phyloP scores from a whole-genome alignment of 345 rosid genomes.

The Arabis alpina region DNA sequence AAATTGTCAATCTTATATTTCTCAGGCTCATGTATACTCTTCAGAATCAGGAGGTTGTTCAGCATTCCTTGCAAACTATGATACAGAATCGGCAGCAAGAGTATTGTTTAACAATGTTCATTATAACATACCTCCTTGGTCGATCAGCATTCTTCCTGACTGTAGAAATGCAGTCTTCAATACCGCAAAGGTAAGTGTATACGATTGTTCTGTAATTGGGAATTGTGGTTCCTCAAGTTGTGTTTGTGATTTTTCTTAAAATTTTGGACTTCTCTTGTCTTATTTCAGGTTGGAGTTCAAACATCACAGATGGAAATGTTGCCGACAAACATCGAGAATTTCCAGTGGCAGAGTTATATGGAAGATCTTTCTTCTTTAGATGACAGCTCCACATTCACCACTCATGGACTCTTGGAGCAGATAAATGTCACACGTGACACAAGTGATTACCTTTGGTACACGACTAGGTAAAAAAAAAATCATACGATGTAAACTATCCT shows the following conservation, averaged over 20 bases:
- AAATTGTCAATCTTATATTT: slow-evolving; percentile 33
- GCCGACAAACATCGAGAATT: slow-evolving; percentile 57
- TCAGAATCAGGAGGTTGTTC: slow-evolving; percentile 87
- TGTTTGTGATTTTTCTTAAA: slow-evolving; percentile 4
- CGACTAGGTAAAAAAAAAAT: slow-evolving; percentile 67
- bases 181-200: slow-evolving; percentile 80
- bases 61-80: slow-evolving; percentile 95
- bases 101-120: slow-evolving; percentile 94
- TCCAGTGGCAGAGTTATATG: slow-evolving; percentile 84
- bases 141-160: slow-evolving; percentile 96
- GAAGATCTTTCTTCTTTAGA: slow-evolving; percentile 80
- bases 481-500: slow-evolving; percentile 1
- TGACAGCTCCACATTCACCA: slow-evolving; percentile 66
- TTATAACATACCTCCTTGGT: slow-evolving; percentile 98
- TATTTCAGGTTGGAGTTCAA: slow-evolving; percentile 85
- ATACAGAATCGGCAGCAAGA: slow-evolving; percentile 77
- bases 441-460: slow-evolving; percentile 93
- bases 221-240: slow-evolving; percentile 1
- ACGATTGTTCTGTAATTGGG: not conserved
- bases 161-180: slow-evolving; percentile 95
- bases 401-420: slow-evolving; percentile 86
- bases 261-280: slow-evolving; percentile 20
- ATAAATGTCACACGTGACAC: slow-evolving; percentile 86
- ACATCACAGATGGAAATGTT: slow-evolving; percentile 92
- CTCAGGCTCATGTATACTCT: slow-evolving; percentile 80